Conservation (phyloP, 306 rosid genomes). For the Betula pendula region DNA sequence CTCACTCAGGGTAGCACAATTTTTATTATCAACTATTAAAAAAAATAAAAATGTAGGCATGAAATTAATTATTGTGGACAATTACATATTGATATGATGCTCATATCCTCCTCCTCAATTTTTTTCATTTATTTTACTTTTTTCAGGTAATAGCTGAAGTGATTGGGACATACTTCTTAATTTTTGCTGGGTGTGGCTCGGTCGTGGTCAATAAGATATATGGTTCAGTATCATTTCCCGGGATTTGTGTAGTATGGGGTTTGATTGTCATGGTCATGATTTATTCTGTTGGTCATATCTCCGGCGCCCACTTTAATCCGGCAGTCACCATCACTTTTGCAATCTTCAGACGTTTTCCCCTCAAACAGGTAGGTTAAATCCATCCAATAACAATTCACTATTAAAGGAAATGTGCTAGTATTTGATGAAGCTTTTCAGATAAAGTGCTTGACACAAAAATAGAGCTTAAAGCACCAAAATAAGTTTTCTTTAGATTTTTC, state of each 20-base stretch:
- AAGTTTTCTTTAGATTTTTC: too few species aligned
- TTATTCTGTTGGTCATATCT: slow-evolving; percentile 63
- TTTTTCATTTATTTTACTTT: too few species aligned
- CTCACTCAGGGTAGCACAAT: too few species aligned
- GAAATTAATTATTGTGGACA: too few species aligned
- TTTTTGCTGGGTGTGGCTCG: slow-evolving; percentile 61
- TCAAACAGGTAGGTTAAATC: slow-evolving; percentile 34
- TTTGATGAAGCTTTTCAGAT: too few species aligned
- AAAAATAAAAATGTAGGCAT: too few species aligned
- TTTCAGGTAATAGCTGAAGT: slow-evolving; percentile 61
- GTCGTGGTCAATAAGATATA: slow-evolving; percentile 43
- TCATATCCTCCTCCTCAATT: neutral
- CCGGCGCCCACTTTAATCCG: slow-evolving; percentile 69
- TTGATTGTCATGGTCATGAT: slow-evolving; percentile 47
- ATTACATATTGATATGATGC: neutral
- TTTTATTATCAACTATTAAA: too few species aligned
- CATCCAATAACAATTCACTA: too few species aligned
- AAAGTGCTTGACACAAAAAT: too few species aligned
- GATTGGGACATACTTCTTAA: slow-evolving; percentile 57
- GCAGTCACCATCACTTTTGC: slow-evolving; percentile 60
- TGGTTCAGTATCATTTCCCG: slow-evolving; percentile 53
- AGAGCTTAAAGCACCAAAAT: too few species aligned
- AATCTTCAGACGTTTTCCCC: slow-evolving; percentile 46
- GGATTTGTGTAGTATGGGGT: slow-evolving; percentile 53
- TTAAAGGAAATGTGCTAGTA: neutral